Evolutionary conservation across 2,329 filamentous ascomycete genomes (phyloP), one percentile per base, ranked within the genome.

Genomic region (Ascochyta koolunga): DNA sequence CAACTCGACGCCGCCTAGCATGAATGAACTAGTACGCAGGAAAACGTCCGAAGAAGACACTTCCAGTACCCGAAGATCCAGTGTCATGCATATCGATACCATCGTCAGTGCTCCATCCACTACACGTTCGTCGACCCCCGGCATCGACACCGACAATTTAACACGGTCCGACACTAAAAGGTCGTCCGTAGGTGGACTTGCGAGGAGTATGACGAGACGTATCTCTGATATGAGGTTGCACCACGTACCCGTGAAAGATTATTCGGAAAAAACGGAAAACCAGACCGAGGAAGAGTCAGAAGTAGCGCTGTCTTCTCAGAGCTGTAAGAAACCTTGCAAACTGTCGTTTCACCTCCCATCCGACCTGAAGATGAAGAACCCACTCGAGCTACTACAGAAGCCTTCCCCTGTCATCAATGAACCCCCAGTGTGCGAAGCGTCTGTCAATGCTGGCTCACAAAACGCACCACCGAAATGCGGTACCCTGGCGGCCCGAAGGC

Each of bases 401-500:
- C 50, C 54, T 13, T 29, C 38, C 4, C 32, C 43, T 3, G 42
- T 50, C 2, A 29, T 36, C 5, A 46, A 52, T 21, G 52, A 54
- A 18, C 21, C 43, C 10, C 16, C 40, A 15, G 16, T 13, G 2
- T 40, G 18, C 2, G 43, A 27, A 13, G 16, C 33, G 6, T 16
- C 18, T 2, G 27, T 13, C 5, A 29, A 46, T n/a, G 7, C 6
- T 18, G 24, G 19, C 22, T 22, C 40, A 32, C 32, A 49, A 41
- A 27, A 29, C 31, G 21, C 39, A 11, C 11, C 39, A 24, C 6
- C 54, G 9, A 62, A 62, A 54, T 39, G 55, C 22, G 16, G 40
- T 27, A 60, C 60, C 13, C 47, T 72, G 11, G 66, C 67, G 50
- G 66, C 66, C 19, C 66, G 71, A 31, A 62, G 71, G 39, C 66